Evolutionary conservation across 495 filamentous ascomycete species (phyloP), one percentile per base, ranked within the genome.

Genomic region (Cetradonia linearis): DNA sequence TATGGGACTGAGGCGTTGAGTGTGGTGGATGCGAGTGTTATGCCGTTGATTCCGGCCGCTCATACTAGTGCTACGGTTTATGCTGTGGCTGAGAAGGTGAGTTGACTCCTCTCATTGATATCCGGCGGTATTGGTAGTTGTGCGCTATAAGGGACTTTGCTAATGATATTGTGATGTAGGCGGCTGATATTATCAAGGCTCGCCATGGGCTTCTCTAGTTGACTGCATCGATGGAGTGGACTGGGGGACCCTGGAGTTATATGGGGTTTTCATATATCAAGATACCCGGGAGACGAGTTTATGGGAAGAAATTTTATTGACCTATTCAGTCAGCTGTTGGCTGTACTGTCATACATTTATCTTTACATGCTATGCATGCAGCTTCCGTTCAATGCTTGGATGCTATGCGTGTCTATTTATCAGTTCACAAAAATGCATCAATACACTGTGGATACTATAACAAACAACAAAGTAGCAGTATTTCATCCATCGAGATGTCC

Each of bases 51-150:
- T 30, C 72, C 81, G 4, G 69, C 72, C 16, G 76, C 74, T 1
- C 80, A 85, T 70, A 71, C 77, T 30, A 72, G 73, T 30, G 68
- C 76, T 1, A 80, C 76, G 0, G 68, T 82, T 5, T 87, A 86
- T 65, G 81, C 81, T 0, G 66, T 86, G 61, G 82, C 81, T 2
- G 82, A 86, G 65, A 78, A 75, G 69, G 81, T 54, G 50, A 30
- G 50, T 34, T 16, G 6, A 31, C 9, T 20, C 31, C 20, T 36
- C 50, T 34, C 9, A 2, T 25, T 54, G 3, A 54, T 0, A 14
- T 7, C 36, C 7, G 42, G 11, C 11, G n/a, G 18, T 0, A n/a
- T 34, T 7, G 16, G 20, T 2, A 20, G 50, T n/a, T 13, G 20
- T 20, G n/a, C 18, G n/a, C 20, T 30, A 6, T 54, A 0, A 23